These are phyloP conservation scores for Steccherinum ochraceum DNA, from an alignment of 768 basidiomycete species.

Conservation along the genomic window DNA sequence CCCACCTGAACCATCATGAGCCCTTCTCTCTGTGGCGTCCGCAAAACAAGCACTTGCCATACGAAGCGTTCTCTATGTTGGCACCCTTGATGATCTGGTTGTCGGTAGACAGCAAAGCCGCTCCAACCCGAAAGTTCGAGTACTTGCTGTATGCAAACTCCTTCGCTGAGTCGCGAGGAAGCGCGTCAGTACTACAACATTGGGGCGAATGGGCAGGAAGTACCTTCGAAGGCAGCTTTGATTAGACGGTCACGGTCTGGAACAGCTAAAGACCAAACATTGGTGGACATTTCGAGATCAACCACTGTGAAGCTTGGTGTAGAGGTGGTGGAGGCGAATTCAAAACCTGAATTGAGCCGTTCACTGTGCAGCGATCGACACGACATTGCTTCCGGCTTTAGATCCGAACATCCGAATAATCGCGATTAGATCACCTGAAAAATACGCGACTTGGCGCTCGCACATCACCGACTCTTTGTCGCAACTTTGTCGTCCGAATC, in stretches of 20 bases:
- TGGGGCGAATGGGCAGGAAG: neutral
- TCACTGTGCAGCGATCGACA: too few species aligned
- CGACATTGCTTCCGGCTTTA: too few species aligned
- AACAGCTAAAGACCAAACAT: conserved; percentile 26
- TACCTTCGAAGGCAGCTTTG: conserved; percentile 54
- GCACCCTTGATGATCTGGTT: conserved; percentile 77
- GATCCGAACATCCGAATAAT: too few species aligned
- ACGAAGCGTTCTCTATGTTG: conserved; percentile 92
- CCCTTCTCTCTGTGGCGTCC: neutral
- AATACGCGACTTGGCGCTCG: too few species aligned
- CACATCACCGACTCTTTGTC: too few species aligned
- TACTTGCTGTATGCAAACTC: conserved; percentile 75
- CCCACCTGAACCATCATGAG: conserved; percentile 47
- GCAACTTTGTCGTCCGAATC: too few species aligned
- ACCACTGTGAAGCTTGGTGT: too few species aligned
- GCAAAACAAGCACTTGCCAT: conserved; percentile 49
- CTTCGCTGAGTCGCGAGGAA: conserved; percentile 43
- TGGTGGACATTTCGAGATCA: conserved; percentile 19
- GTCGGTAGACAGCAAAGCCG: conserved; percentile 66
- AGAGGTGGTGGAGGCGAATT: neutral
- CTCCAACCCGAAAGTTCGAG: conserved; percentile 91
- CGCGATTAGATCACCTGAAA: too few species aligned
- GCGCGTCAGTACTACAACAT: too few species aligned
- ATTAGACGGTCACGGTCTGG: conserved; percentile 47
- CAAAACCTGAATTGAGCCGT: too few species aligned